Conservation (phyloP, 2,329 filamentous ascomycete genomes). For the Ophiocordyceps australis region DNA sequence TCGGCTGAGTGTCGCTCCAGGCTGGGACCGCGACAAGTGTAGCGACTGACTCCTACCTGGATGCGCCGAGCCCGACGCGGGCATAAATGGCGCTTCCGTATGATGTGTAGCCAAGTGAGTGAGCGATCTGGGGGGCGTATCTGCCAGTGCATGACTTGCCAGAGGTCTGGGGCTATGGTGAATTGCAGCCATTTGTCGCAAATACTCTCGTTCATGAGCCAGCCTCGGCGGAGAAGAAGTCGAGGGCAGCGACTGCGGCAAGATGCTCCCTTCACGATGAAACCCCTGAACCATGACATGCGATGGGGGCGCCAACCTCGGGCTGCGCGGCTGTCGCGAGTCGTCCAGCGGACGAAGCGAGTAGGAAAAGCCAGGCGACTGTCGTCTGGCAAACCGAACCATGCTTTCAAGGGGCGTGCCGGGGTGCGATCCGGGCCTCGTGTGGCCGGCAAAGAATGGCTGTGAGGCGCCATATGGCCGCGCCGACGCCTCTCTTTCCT, state of each 20-base stretch:
- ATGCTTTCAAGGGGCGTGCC: slow-evolving; percentile 11
- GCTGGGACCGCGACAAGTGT: slow-evolving; percentile 7
- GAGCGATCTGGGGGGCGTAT: slow-evolving; percentile 13
- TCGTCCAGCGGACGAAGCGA: slow-evolving; percentile 13
- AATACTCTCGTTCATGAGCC: slow-evolving; percentile 11
- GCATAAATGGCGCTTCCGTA: slow-evolving; percentile 8
- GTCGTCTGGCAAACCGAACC: slow-evolving; percentile 9
- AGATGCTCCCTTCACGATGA: slow-evolving; percentile 7
- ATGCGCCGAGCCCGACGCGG: slow-evolving; percentile 6
- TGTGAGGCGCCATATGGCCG: slow-evolving; percentile 7
- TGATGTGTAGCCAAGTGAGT: slow-evolving; percentile 14
- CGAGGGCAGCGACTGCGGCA: slow-evolving; percentile 6
- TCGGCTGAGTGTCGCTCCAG: slow-evolving; percentile 6
- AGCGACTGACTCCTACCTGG: slow-evolving; percentile 4
- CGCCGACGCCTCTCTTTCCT: slow-evolving; percentile 6
- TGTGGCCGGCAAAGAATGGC: slow-evolving; percentile 9
- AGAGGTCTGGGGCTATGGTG: no score
- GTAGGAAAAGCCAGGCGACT: slow-evolving; percentile 12
- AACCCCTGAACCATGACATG: slow-evolving; percentile 10
- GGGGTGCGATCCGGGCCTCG: slow-evolving; percentile 13
- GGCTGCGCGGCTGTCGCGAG: slow-evolving; percentile 12
- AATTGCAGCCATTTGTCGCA: no score
- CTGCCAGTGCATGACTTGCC: slow-evolving; percentile 6
- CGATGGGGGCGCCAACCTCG: slow-evolving; percentile 11
- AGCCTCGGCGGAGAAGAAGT: slow-evolving; percentile 12